These are phyloP conservation scores for Peronospora farinosa DNA, from an alignment of 352 stramenopile genomes.

Conservation along the genomic window DNA sequence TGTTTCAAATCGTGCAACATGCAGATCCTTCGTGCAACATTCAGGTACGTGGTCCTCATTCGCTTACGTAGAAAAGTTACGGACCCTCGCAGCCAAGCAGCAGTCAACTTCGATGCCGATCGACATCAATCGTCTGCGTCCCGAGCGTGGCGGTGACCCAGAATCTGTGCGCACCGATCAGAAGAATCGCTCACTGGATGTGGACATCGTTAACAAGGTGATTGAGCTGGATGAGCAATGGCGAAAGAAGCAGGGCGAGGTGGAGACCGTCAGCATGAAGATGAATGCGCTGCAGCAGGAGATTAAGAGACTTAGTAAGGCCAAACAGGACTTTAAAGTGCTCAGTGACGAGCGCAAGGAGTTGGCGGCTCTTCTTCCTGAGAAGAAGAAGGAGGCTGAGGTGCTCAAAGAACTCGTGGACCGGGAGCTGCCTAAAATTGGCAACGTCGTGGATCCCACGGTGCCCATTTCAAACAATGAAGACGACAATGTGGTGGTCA, in stretches of 20 bases:
- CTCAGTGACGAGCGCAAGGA: conserved; percentile 78
- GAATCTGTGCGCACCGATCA: conserved; percentile 91
- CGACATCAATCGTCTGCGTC: conserved; percentile 95
- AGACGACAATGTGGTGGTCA: conserved; percentile 93
- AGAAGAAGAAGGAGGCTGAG: conserved; percentile 78
- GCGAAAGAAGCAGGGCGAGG: conserved; percentile 82
- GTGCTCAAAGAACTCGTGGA: conserved; percentile 72
- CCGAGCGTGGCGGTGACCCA: conserved; percentile 94
- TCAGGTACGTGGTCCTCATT: not conserved
- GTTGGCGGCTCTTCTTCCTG: conserved; percentile 54
- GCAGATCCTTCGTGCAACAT: conserved; percentile 3
- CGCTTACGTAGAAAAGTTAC: conserved; percentile 27
- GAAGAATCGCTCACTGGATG: conserved; percentile 89
- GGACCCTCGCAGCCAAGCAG: conserved; percentile 19
- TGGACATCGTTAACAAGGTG: conserved; percentile 93
- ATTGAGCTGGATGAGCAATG: conserved; percentile 90
- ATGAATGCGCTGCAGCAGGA: conserved; percentile 80
- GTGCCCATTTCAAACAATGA: conserved; percentile 96
- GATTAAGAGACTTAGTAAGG: conserved; percentile 86
- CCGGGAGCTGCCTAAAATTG: conserved; percentile 87
- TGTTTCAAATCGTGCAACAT: not conserved
- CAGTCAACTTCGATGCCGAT: conserved; percentile 88
- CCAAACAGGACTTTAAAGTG: conserved; percentile 82
- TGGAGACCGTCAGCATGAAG: conserved; percentile 82
- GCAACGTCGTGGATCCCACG: conserved; percentile 94